Evolutionary conservation across 768 basidiomycete genomes (phyloP), one percentile per base, ranked within the genome.

Genomic region (Russula lepida): DNA sequence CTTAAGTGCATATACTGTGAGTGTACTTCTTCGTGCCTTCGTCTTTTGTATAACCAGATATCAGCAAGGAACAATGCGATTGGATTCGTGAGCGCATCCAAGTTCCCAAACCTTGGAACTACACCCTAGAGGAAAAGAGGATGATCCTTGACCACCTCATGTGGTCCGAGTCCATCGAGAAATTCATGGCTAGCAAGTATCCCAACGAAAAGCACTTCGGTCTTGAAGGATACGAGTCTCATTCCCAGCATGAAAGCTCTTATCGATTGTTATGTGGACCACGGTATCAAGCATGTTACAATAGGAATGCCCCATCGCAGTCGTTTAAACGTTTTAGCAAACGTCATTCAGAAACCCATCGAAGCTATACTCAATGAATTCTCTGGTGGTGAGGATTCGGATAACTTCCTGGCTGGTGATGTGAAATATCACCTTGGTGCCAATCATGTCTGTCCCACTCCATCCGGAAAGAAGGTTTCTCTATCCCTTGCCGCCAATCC

Each of bases 131-230:
- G 68, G 97, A 99, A 78, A 99, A 98, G 76, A 86, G 93, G 50
- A 95, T 98, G 91, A 95, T 99, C 65, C 84, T 99, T 58, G 97
- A 99, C 76, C 91, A 97, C 63, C 87, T 97, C 68, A 98, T 98
- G 72, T 99, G 97, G 97, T 98, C 95, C n/a, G 95, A 98, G 69
- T 89, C 91, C 5, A 98, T 98, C 70, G 97, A 99, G 74, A 94
- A 94, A 70, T 99, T 97, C 81, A 94, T 99, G 65, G 89, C 93
- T 25, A 90, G 85, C 81, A 99, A 98, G 74, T 97, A 92, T 76
- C 97, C 97, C 68, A 99, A 98, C 76, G 97, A 99, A 79, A 99
- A 99, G 76, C 89, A 97, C 50, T 99, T 99, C 74, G 97, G 97
- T 73, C 83, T 99, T 46, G 97, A 99, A 74, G 97, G 97, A 57